Conservation (phyloP, 805 yeast genomes). For the Geotrichum ghanense region DNA sequence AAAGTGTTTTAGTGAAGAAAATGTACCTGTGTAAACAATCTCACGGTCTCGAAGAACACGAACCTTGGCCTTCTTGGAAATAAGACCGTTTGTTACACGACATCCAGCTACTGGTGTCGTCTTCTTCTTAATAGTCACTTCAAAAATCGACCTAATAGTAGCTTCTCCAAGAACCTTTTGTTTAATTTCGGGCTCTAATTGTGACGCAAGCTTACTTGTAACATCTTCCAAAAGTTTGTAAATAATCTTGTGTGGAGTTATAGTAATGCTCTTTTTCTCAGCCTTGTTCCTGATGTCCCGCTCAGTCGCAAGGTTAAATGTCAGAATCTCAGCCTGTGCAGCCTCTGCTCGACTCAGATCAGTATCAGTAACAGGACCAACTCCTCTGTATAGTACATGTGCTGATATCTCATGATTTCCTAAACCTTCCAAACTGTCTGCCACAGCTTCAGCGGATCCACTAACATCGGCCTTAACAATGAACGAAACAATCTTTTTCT, state of each 20-base stretch:
- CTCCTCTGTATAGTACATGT: conserved; percentile 58
- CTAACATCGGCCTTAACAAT: conserved; percentile 85
- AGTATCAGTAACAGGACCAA: conserved; percentile 61
- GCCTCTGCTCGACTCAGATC: conserved; percentile 59
- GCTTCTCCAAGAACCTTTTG: conserved; percentile 56
- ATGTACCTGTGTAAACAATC: conserved; percentile 41
- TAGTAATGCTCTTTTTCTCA: conserved; percentile 39
- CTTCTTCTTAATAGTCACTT: conserved; percentile 45
- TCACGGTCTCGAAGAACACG: conserved; percentile 45
- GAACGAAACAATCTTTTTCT: conserved; percentile 28
- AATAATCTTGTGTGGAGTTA: conserved; percentile 65
- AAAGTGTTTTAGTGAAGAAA: conserved; percentile 67
- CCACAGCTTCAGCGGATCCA: conserved; percentile 91
- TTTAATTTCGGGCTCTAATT: conserved; percentile 56
- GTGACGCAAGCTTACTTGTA: conserved; percentile 45
- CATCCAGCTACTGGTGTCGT: conserved; percentile 75
- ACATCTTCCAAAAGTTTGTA: conserved; percentile 84
- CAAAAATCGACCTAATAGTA: conserved; percentile 59
- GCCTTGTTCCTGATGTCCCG: conserved; percentile 53
- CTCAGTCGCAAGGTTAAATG: conserved; percentile 66
- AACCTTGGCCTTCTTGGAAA: conserved; percentile 48
- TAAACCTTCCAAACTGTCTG: conserved; percentile 65
- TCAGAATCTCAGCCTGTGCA: conserved; percentile 61
- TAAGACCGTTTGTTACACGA: conserved; percentile 56
- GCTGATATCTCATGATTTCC: conserved; percentile 80